Evolutionary conservation across 164 flowering plant genomes (phyloP).

Genomic region (Warburgia ugandensis): DNA sequence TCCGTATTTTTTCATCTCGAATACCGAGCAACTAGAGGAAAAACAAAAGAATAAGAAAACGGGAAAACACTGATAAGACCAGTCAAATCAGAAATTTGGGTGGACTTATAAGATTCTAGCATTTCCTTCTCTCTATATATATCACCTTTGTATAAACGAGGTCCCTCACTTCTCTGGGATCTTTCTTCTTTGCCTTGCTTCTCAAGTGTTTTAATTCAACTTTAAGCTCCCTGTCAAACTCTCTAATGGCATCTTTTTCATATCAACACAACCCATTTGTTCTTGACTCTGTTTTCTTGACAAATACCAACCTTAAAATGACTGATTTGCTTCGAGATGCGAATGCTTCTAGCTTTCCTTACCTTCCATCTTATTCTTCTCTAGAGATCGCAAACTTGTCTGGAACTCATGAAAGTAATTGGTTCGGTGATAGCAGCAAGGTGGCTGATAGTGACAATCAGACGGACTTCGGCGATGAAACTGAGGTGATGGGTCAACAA

Average conservation of each 20-base stretch:
- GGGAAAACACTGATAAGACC: conserved; percentile 5
- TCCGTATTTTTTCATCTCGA: too few species aligned
- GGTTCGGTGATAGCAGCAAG: not conserved
- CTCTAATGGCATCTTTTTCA: conserved; percentile 57
- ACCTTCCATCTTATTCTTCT: conserved; percentile 16
- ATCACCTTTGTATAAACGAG: conserved; percentile 1
- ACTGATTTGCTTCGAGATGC: conserved; percentile 16
- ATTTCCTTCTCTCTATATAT: not conserved
- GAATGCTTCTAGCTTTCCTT: conserved; percentile 17
- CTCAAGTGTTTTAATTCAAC: not conserved
- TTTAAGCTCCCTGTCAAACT: not conserved
- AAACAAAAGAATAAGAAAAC: too few species aligned
- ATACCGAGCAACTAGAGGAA: too few species aligned
- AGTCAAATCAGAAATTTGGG: conserved; percentile 7
- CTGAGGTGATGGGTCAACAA: too few species aligned
- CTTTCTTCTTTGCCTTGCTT: conserved; percentile 1
- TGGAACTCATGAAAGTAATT: conserved; percentile 14
- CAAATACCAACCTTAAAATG: conserved; percentile 19
- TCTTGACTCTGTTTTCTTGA: conserved; percentile 31
- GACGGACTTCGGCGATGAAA: not conserved
- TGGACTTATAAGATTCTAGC: not conserved
- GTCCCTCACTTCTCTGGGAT: not conserved
- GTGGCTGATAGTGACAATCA: conserved; percentile 20
- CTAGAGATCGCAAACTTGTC: conserved; percentile 1
- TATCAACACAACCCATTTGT: conserved; percentile 37